phyloP scores from a whole-genome alignment of 2,329 filamentous ascomycete species.

The Penicillium sp. region DNA sequence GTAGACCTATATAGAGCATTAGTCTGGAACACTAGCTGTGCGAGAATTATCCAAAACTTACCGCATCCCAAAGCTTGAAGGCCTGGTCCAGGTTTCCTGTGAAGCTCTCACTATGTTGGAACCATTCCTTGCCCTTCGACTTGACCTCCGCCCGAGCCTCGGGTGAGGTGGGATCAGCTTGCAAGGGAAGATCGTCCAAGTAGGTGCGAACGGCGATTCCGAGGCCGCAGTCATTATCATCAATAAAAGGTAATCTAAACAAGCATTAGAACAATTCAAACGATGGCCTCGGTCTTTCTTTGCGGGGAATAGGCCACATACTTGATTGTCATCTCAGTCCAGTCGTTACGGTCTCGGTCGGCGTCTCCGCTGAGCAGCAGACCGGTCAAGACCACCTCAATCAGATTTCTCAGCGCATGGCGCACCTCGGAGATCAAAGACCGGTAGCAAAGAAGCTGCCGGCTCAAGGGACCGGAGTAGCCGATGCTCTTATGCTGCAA shows the following conservation, averaged over 20 bases:
- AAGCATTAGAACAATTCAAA: background rate
- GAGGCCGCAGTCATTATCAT: conserved; percentile 48
- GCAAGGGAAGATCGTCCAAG: conserved; percentile 55
- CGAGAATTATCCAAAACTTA: conserved; percentile 40
- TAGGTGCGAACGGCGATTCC: conserved; percentile 52
- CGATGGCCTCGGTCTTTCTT: background rate
- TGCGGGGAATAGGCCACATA: conserved; percentile 46
- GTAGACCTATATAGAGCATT: conserved; percentile 50
- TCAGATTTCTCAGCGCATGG: conserved; percentile 74
- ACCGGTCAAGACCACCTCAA: conserved; percentile 78
- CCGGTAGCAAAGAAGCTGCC: conserved; percentile 83
- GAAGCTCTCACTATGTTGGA: conserved; percentile 62
- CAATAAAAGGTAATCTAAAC: conserved; percentile 45
- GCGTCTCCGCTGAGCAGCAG: conserved; percentile 81
- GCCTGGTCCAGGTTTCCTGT: conserved; percentile 59
- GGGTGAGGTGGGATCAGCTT: conserved; percentile 55
- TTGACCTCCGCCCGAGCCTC: conserved; percentile 53
- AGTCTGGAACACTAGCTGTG: conserved; percentile 4
- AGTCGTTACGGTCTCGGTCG: conserved; percentile 67
- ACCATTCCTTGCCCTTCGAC: conserved; percentile 59
- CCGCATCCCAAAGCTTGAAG: conserved; percentile 66
- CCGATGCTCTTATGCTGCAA: conserved; percentile 81
- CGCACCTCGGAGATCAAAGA: conserved; percentile 80
- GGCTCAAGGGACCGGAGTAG: conserved; percentile 91
- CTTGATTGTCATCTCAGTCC: conserved; percentile 70